Percentiles rank a stretch among this genome's conserved stretches.
phyloP scores from a whole-genome alignment of 208 protist species.

The Leishmania tropica region DNA sequence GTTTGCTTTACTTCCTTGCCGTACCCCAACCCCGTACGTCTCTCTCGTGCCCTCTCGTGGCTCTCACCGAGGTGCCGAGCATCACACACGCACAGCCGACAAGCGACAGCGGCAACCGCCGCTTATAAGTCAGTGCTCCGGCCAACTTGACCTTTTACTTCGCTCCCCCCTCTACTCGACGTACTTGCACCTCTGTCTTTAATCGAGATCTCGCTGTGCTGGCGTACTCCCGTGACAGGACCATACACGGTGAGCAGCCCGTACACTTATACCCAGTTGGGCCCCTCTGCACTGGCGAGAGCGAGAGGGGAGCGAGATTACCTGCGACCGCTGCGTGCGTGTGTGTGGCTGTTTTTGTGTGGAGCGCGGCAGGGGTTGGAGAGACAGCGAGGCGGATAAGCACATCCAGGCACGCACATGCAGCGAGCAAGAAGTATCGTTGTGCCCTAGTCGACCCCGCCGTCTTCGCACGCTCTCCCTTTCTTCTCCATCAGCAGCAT shows the following conservation, averaged over 20 bases:
- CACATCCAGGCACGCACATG: background rate
- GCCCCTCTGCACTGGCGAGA: background rate
- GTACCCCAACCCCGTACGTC: background rate
- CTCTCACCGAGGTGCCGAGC: background rate
- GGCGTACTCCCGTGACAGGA: background rate
- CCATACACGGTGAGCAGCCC: background rate
- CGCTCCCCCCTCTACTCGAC: background rate
- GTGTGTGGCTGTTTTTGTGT: background rate
- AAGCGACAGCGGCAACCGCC: background rate
- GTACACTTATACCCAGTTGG: background rate
- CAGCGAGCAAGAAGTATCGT: background rate
- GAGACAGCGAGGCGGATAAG: background rate
- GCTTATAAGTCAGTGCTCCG: background rate
- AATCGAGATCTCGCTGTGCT: background rate
- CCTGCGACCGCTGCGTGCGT: background rate
- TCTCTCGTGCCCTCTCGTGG: constrained; percentile 6
- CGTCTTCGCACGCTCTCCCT: background rate
- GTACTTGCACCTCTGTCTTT: background rate
- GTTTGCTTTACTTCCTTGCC: background rate
- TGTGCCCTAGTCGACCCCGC: background rate
- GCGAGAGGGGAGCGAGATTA: background rate
- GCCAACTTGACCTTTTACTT: background rate
- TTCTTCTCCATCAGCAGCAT: constrained; percentile 1
- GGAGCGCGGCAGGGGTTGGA: background rate
- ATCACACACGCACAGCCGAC: background rate